Percentiles rank a stretch among this genome's conserved stretches.
These are phyloP conservation scores for Pyricularia pennisetigena DNA, from an alignment of 2,329 filamentous ascomycete species.

Conservation along the genomic window DNA sequence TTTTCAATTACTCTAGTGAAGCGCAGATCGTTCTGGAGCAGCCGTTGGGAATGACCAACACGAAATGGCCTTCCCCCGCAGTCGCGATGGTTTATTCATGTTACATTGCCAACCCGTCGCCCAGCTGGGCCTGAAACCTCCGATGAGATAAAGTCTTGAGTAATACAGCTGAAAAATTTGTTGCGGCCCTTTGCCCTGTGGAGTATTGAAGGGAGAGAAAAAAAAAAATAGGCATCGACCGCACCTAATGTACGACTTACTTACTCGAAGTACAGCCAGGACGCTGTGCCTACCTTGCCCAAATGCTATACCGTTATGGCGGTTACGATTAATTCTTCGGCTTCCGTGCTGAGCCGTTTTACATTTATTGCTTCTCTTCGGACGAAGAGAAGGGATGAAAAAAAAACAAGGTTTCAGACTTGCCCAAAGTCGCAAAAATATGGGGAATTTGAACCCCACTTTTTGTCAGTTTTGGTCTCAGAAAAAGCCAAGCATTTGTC, in stretches of 20 bases:
- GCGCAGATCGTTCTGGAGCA: not conserved
- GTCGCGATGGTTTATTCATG: not conserved
- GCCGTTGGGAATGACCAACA: not conserved
- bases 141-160: not conserved
- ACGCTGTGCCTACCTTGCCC: too few species aligned
- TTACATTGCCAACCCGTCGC: not conserved
- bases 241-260: too few species aligned
- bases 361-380: not conserved
- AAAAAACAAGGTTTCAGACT: not conserved
- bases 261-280: too few species aligned
- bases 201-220: not conserved
- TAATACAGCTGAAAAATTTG: not conserved
- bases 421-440: not conserved
- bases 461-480: not conserved
- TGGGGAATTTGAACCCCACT: not conserved
- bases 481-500: not conserved
- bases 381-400: not conserved
- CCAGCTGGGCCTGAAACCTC: not conserved
- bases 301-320: not conserved
- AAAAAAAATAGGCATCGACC: not conserved
- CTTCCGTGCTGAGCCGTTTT: not conserved
- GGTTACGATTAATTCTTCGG: not conserved
- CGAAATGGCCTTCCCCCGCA: not conserved
- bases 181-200: not conserved
- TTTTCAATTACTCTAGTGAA: not conserved